phyloP scores from a whole-genome alignment of 2,329 filamentous ascomycete species.

The Aureobasidium mangrovei region DNA sequence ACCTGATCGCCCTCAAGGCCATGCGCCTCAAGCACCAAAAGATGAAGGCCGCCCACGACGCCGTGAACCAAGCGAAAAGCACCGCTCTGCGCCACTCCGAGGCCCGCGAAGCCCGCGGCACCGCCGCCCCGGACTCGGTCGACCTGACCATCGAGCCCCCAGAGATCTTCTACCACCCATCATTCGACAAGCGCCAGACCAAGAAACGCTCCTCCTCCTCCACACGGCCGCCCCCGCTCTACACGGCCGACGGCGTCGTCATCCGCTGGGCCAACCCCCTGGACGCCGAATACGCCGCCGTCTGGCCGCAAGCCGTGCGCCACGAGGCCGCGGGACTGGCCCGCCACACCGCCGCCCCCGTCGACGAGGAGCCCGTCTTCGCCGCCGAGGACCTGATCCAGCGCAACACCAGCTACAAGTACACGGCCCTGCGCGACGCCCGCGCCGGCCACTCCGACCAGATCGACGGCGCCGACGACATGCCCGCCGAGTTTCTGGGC shows the following conservation, averaged over 20 bases:
- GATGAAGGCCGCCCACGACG: not conserved
- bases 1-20: not conserved
- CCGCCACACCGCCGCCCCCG: constrained; percentile 18
- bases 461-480: too few species aligned
- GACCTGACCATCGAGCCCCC: not conserved
- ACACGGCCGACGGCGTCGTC: constrained; percentile 22
- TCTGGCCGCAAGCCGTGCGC: constrained; percentile 26
- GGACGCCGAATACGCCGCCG: constrained; percentile 30
- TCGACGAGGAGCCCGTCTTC: not conserved
- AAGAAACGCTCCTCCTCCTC: constrained; percentile 13
- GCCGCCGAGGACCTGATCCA: not conserved
- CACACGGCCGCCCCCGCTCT: constrained; percentile 17
- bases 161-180: constrained; percentile 1
- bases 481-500: too few species aligned
- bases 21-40: constrained; percentile 1
- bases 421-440: not conserved
- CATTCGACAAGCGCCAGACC: constrained; percentile 14
- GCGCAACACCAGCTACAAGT: constrained; percentile 6
- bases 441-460: not conserved
- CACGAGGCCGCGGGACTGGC: constrained; percentile 25
- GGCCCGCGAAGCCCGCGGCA: not conserved
- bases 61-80: not conserved
- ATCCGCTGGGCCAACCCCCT: constrained; percentile 30
- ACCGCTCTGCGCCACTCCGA: not conserved
- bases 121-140: not conserved